Conservation (phyloP, 192 early-diverging fungal species). For the Gonapodya prolifera region DNA sequence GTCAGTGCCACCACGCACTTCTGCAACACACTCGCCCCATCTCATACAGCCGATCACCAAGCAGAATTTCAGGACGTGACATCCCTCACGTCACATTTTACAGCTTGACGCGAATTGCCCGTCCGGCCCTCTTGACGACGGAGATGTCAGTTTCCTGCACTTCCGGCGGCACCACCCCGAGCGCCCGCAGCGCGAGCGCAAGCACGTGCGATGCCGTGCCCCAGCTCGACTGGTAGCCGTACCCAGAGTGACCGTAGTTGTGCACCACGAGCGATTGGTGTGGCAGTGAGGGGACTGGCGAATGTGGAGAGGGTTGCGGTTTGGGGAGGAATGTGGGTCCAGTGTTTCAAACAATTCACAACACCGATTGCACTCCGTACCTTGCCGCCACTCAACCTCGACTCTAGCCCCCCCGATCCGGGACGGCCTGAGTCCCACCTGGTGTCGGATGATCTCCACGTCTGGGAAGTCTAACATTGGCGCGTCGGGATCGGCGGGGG, state of each 20-base stretch:
- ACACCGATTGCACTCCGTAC: too few relatives aligned
- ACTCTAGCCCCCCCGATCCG: background rate
- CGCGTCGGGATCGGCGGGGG: background rate
- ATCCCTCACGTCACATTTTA: too few relatives aligned
- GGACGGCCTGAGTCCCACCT: background rate
- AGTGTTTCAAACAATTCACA: too few relatives aligned
- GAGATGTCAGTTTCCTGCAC: background rate
- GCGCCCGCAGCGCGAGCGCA: background rate
- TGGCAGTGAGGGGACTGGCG: background rate
- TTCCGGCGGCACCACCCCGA: background rate
- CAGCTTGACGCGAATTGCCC: too few relatives aligned
- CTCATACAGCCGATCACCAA: too few relatives aligned
- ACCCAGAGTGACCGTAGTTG: slow-evolving; percentile 4
- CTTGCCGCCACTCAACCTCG: background rate
- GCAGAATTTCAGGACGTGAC: too few relatives aligned
- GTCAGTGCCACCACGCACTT: too few relatives aligned
- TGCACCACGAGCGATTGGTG: background rate
- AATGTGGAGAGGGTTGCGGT: too few relatives aligned
- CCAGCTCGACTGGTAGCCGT: slow-evolving; percentile 5
- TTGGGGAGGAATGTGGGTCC: too few relatives aligned
- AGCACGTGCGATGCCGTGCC: background rate
- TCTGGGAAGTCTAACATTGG: background rate
- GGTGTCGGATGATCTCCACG: background rate
- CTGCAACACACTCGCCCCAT: too few relatives aligned
- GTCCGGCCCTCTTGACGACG: too few relatives aligned